Conservation (phyloP, 192 early-diverging fungal genomes). For the Podila epigama region DNA sequence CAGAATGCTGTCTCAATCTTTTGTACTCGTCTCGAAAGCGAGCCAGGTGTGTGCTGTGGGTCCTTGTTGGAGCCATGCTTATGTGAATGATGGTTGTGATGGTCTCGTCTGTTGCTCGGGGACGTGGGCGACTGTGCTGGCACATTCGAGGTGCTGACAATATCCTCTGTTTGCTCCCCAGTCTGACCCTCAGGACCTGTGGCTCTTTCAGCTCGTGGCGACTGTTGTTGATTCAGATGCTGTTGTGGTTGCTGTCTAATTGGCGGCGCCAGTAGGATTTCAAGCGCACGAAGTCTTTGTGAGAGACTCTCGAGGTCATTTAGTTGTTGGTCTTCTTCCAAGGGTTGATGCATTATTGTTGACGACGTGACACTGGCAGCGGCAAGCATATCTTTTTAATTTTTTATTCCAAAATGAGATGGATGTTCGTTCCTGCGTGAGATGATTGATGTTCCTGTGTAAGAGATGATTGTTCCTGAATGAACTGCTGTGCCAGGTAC, state of each 20-base stretch:
- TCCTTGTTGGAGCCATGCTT: neutral
- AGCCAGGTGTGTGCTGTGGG: conserved; percentile 19
- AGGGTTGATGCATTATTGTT: neutral
- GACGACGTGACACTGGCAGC: neutral
- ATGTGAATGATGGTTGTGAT: neutral
- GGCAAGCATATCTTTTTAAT: conserved; percentile 12
- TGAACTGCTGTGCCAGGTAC: too few relatives aligned
- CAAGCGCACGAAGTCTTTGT: conserved; percentile 22
- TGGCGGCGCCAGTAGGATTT: conserved; percentile 12
- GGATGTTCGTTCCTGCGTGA: too few relatives aligned
- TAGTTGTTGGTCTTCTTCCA: conserved; percentile 18
- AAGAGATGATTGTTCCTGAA: too few relatives aligned
- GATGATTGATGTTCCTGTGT: neutral
- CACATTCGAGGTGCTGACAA: conserved; percentile 10
- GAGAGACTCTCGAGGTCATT: conserved; percentile 45
- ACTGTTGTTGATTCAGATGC: too few relatives aligned
- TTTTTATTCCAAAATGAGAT: neutral
- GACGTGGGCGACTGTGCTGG: neutral
- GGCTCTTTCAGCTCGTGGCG: too few relatives aligned
- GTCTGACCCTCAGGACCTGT: conserved; percentile 18
- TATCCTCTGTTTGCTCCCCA: conserved; percentile 19
- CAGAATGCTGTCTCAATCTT: conserved; percentile 25
- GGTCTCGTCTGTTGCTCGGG: neutral
- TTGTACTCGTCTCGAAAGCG: conserved; percentile 36
- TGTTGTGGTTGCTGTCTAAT: neutral